phyloP scores from a whole-genome alignment of 1,139 yeast species.

The Debaryomycetaceae sp. region DNA sequence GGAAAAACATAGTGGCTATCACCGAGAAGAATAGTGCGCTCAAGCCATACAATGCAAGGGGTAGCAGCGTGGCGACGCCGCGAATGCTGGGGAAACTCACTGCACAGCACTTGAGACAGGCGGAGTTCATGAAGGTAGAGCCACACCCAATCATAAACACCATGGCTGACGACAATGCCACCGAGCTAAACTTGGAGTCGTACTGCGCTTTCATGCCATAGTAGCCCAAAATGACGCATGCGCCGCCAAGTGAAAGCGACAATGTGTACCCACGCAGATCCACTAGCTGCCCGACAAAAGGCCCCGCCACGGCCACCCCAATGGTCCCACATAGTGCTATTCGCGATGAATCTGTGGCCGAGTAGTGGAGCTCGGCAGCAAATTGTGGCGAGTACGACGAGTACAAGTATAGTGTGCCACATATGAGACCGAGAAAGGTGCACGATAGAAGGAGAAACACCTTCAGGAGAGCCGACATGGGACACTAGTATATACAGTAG shows the following conservation, averaged over 20 bases:
- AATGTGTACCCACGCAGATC: conserved; percentile 48
- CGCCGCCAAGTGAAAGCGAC: conserved; percentile 42
- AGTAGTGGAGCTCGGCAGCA: conserved; percentile 45
- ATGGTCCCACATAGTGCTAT: conserved; percentile 58
- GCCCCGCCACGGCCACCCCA: conserved; percentile 55
- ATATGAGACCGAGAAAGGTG: conserved; percentile 47
- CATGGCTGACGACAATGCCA: conserved; percentile 31
- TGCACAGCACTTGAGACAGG: conserved; percentile 57
- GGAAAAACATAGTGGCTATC: conserved; percentile 42
- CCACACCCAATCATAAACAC: conserved; percentile 49
- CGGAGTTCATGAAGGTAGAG: conserved; percentile 49
- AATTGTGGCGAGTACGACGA: conserved; percentile 64
- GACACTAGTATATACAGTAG: not conserved
- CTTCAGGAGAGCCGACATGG: conserved; percentile 14
- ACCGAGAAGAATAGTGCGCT: conserved; percentile 56
- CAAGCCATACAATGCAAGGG: conserved; percentile 55
- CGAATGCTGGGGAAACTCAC: conserved; percentile 50
- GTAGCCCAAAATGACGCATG: conserved; percentile 41
- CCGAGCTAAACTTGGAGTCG: conserved; percentile 24
- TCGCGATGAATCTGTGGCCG: conserved; percentile 51
- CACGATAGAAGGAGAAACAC: conserved; percentile 39
- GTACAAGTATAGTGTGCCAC: conserved; percentile 60
- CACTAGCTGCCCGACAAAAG: conserved; percentile 56
- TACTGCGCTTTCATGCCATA: conserved; percentile 44
- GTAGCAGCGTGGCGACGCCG: conserved; percentile 59